phyloP scores from a whole-genome alignment of 106 monocot genomes.

The Iris macrosiphon region DNA sequence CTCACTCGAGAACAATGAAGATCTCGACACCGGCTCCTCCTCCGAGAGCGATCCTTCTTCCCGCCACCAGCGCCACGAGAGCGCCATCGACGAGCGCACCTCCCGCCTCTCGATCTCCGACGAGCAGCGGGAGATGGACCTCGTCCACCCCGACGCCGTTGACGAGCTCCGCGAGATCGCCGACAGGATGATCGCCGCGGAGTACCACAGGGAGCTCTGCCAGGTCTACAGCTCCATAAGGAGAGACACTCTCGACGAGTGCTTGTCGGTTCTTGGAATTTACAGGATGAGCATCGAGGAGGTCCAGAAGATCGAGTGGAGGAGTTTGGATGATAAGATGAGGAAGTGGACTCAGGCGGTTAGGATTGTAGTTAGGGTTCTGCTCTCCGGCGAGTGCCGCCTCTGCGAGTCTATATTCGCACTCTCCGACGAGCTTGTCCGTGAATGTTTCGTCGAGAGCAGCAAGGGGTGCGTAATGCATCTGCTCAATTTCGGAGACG shows the following conservation, averaged over 20 bases:
- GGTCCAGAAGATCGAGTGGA: constrained; percentile 66
- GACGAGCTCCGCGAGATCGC: constrained; percentile 43
- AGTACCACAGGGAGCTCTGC: constrained; percentile 56
- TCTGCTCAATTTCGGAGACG: constrained; percentile 80
- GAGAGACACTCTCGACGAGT: constrained; percentile 60
- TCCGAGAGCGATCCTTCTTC: background rate
- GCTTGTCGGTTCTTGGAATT: constrained; percentile 47
- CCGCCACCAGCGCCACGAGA: background rate
- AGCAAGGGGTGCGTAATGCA: constrained; percentile 59
- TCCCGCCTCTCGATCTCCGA: too few relatives aligned
- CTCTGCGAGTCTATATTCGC: constrained; percentile 54
- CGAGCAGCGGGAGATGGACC: constrained; percentile 13
- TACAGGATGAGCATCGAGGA: constrained; percentile 76
- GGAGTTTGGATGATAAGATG: constrained; percentile 56
- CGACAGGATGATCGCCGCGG: constrained; percentile 47
- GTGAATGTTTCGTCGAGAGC: constrained; percentile 55
- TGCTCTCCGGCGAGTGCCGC: constrained; percentile 41
- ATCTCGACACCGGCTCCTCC: background rate
- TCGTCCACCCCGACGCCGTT: constrained; percentile 30
- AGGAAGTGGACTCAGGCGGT: constrained; percentile 61
- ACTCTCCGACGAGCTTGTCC: constrained; percentile 15
- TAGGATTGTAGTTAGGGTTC: constrained; percentile 25
- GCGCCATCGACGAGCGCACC: background rate
- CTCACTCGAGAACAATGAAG: constrained; percentile 2
- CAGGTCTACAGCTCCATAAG: constrained; percentile 51